Evolutionary conservation across 2,329 filamentous ascomycete genomes (phyloP).

Genomic region (Colletotrichum spaethianum): DNA sequence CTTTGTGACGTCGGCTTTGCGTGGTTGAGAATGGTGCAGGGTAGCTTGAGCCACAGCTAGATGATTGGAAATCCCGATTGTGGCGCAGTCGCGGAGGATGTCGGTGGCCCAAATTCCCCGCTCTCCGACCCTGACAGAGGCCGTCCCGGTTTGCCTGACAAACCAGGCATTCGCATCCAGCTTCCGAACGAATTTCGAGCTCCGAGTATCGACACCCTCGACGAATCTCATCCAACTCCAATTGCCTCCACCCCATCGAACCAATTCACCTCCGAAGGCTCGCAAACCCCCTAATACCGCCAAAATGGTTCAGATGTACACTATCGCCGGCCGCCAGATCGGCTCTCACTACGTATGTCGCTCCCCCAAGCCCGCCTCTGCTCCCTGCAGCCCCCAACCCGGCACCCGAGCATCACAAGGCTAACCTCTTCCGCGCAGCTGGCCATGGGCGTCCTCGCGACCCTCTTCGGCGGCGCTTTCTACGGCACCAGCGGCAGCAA

Average conservation of each 20-base stretch:
- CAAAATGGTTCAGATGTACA: conserved; percentile 67
- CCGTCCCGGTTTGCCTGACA: conserved; percentile 8
- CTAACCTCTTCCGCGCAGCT: conserved; percentile 58
- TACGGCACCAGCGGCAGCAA: conserved; percentile 63
- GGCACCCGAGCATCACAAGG: conserved; percentile 22
- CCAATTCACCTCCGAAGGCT: conserved; percentile 46
- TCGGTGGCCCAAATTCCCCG: conserved; percentile 27
- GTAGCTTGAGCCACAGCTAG: conserved; percentile 27
- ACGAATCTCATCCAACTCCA: conserved; percentile 44
- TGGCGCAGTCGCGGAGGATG: neutral
- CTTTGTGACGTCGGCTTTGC: conserved; percentile 35
- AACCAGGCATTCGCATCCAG: conserved; percentile 29
- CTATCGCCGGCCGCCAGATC: conserved; percentile 71
- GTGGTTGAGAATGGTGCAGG: conserved; percentile 23
- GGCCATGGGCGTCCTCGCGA: conserved; percentile 69
- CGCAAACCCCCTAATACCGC: conserved; percentile 47
- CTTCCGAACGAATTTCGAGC: conserved; percentile 44
- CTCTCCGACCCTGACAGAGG: conserved; percentile 3
- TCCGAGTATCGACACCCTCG: conserved; percentile 38
- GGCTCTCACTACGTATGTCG: conserved; percentile 73
- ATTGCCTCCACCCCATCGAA: conserved; percentile 48
- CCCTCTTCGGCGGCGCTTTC: conserved; percentile 55
- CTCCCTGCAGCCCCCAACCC: conserved; percentile 21
- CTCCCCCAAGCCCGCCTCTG: conserved; percentile 33
- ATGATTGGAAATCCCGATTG: neutral